A percentile compares a stretch with the other conserved stretches of the same genome.
These are phyloP conservation scores for Turritis glabra DNA, from an alignment of 345 rosid species.

Conservation along the genomic window DNA sequence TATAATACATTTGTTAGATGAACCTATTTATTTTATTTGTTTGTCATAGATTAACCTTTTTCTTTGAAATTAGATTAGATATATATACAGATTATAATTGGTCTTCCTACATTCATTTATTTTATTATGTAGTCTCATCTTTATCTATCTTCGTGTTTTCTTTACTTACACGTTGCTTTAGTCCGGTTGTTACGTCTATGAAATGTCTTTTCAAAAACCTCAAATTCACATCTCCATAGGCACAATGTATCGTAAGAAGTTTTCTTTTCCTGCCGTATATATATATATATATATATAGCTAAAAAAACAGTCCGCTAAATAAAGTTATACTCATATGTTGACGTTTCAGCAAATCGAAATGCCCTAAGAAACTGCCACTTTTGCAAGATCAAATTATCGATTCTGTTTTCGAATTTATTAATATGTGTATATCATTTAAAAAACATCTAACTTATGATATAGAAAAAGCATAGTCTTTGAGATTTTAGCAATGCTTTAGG, in stretches of 20 bases:
- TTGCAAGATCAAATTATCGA: neutral
- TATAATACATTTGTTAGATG: neutral
- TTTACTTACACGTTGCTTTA: slow-evolving; percentile 29
- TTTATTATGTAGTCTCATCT: slow-evolving; percentile 19
- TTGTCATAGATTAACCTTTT: neutral
- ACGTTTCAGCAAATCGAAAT: slow-evolving; percentile 17
- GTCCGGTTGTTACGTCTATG: slow-evolving; percentile 32
- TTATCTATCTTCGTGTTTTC: slow-evolving; percentile 26
- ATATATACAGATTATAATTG: neutral
- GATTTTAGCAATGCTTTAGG: neutral
- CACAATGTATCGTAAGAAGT: neutral
- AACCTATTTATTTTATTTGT: neutral
- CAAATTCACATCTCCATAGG: slow-evolving; percentile 11
- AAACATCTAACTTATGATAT: neutral
- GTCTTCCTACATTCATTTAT: neutral
- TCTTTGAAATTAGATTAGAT: slow-evolving; percentile 13
- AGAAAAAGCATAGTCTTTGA: neutral
- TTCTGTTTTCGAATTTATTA: neutral
- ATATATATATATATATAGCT: too few species aligned
- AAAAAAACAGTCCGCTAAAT: slow-evolving; percentile 7
- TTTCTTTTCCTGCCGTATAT: neutral
- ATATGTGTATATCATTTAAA: neutral
- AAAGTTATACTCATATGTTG: slow-evolving; percentile 14
- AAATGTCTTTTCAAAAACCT: slow-evolving; percentile 13
- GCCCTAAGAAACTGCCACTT: slow-evolving; percentile 2